Percentiles rank a stretch among this genome's conserved stretches.
Conservation (phyloP, 495 filamentous ascomycete species). For the Aspergillus sparsus region DNA sequence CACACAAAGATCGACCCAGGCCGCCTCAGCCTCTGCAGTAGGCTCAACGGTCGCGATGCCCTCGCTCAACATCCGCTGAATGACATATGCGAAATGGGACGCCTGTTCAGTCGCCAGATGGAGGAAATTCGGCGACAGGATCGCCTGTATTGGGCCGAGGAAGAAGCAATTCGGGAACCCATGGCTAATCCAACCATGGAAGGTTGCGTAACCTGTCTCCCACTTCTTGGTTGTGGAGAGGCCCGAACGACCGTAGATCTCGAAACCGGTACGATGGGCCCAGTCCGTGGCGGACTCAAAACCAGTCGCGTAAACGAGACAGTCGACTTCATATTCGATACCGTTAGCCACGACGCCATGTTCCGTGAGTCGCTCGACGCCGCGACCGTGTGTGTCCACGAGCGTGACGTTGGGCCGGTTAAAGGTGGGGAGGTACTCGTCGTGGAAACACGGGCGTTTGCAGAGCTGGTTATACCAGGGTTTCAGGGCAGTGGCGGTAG, state of each 20-base stretch:
- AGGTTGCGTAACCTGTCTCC: constrained; percentile 36
- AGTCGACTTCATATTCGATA: constrained; percentile 37
- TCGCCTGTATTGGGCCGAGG: constrained; percentile 39
- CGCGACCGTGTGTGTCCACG: constrained; percentile 30
- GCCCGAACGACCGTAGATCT: constrained; percentile 29
- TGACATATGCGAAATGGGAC: constrained; percentile 46
- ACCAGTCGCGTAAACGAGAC: constrained; percentile 35
- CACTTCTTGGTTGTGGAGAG: background rate
- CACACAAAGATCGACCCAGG: background rate
- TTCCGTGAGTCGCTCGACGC: constrained; percentile 23
- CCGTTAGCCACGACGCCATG: constrained; percentile 35
- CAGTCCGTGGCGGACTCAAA: constrained; percentile 18
- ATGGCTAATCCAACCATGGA: constrained; percentile 47
- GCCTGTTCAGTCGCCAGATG: constrained; percentile 40
- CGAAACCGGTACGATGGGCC: constrained; percentile 40
- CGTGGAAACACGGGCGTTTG: constrained; percentile 37
- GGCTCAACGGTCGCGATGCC: background rate
- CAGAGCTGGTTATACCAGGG: constrained; percentile 37
- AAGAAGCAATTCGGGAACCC: constrained; percentile 59
- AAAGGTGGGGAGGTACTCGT: constrained; percentile 36
- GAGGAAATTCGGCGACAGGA: constrained; percentile 40
- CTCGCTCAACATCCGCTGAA: constrained; percentile 26
- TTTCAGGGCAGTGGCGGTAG: constrained; percentile 29
- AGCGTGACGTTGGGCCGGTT: constrained; percentile 35
- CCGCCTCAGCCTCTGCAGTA: background rate